These are phyloP conservation scores for Colletotrichum horii DNA, from an alignment of 2,329 filamentous ascomycete species.

Conservation along the genomic window DNA sequence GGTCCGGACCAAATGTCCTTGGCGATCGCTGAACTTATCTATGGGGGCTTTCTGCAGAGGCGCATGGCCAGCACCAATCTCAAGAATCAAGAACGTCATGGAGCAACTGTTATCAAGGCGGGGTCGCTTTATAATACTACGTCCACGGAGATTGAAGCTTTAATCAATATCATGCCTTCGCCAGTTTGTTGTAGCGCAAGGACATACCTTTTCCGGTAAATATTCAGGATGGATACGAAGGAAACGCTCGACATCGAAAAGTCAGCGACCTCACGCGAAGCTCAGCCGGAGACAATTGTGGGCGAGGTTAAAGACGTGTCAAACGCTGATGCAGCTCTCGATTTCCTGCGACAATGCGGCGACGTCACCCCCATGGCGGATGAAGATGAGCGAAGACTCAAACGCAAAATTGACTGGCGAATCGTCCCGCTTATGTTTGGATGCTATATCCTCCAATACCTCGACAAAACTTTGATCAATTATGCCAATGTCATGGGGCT, in stretches of 20 bases:
- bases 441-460: constrained; percentile 15
- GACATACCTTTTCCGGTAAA: neutral
- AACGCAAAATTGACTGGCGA: constrained; percentile 23
- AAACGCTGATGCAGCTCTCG: constrained; percentile 4
- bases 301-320: constrained; percentile 1
- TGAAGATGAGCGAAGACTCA: constrained; percentile 6
- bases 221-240: neutral
- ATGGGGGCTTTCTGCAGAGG: neutral
- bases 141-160: neutral
- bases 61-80: neutral
- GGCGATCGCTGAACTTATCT: constrained; percentile 1
- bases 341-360: neutral
- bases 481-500: constrained; percentile 62
- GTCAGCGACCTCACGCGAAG: neutral
- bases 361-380: neutral
- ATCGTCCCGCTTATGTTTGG: constrained; percentile 25
- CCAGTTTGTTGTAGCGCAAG: neutral
- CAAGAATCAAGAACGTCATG: neutral
- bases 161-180: neutral
- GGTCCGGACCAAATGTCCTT: neutral
- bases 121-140: neutral
- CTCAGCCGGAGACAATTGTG: neutral
- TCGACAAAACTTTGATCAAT: constrained; percentile 18
- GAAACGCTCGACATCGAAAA: neutral
- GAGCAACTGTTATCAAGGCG: neutral